Conservation (phyloP, 179 eudicot species). For the Beta macrorhiza region DNA sequence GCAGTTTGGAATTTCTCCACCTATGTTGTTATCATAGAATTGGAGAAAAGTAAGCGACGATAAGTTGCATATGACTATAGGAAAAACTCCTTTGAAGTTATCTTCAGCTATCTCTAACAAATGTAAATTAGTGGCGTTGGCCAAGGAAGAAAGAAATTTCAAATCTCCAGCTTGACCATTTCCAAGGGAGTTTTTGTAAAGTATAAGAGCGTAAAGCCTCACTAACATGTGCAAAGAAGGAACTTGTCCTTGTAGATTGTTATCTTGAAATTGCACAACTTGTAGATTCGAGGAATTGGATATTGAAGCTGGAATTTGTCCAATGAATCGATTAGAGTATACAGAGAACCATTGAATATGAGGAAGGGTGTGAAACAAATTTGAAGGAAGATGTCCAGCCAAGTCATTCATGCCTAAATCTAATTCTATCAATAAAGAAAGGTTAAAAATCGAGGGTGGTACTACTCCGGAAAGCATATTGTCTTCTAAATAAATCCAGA, state of each 20-base stretch:
- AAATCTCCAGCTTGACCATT: conserved; percentile 16
- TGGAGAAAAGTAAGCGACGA: conserved; percentile 12
- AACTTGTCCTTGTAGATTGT: conserved; percentile 30
- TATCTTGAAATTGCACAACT: conserved; percentile 7
- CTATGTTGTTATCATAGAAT: conserved; percentile 12
- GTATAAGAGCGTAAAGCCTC: background rate
- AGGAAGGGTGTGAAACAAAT: conserved; percentile 20
- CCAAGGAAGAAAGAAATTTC: conserved; percentile 29
- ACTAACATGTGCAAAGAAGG: conserved; percentile 23
- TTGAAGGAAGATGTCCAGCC: conserved; percentile 15
- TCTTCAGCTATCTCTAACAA: conserved; percentile 1
- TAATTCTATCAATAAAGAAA: conserved; percentile 2
- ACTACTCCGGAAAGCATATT: background rate
- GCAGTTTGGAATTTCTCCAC: conserved; percentile 31
- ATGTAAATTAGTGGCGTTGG: conserved; percentile 27
- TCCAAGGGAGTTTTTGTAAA: conserved; percentile 27
- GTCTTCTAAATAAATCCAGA: background rate
- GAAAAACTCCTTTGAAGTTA: conserved; percentile 28
- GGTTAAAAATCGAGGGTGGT: conserved; percentile 16
- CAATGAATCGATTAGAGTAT: conserved; percentile 11
- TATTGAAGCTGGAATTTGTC: conserved; percentile 25
- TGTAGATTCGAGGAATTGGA: conserved; percentile 29
- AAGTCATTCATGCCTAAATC: conserved; percentile 5
- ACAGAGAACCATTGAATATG: conserved; percentile 8
- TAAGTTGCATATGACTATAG: conserved; percentile 28